phyloP scores from a whole-genome alignment of 1,284 basidiomycete genomes.

The Moniliophthora roreri region DNA sequence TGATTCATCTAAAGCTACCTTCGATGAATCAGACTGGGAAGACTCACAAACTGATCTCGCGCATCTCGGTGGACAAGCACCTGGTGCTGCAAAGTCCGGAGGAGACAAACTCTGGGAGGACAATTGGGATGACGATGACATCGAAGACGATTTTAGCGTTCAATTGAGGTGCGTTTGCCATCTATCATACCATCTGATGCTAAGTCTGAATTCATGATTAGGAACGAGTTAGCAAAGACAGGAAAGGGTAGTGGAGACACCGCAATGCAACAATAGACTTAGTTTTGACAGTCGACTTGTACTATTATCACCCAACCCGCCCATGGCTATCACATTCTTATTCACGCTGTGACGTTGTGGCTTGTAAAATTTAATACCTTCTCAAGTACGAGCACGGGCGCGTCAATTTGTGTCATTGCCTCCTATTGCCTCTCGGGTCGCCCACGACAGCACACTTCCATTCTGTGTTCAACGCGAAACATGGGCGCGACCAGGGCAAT shows the following conservation, averaged over 20 bases:
- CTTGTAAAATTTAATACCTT: no score
- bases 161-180: conserved; percentile 80
- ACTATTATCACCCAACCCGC: no score
- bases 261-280: conserved; percentile 56
- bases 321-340: no score
- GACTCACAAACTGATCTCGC: conserved; percentile 32
- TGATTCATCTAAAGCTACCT: no score
- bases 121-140: conserved; percentile 99
- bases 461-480: no score
- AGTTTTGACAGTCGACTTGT: neutral
- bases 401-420: no score
- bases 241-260: conserved; percentile 41
- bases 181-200: neutral
- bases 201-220: conserved; percentile 25
- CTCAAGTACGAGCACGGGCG: no score
- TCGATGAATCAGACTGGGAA: conserved; percentile 6
- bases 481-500: no score
- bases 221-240: conserved; percentile 68
- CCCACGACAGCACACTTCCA: no score
- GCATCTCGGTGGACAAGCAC: conserved; percentile 49
- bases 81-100: conserved; percentile 70
- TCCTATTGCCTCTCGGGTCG: no score
- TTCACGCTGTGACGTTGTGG: no score
- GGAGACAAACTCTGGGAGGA: conserved; percentile 96
- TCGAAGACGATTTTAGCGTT: conserved; percentile 96